Conservation (phyloP, 805 yeast genomes). For the Candida peoriensis region DNA sequence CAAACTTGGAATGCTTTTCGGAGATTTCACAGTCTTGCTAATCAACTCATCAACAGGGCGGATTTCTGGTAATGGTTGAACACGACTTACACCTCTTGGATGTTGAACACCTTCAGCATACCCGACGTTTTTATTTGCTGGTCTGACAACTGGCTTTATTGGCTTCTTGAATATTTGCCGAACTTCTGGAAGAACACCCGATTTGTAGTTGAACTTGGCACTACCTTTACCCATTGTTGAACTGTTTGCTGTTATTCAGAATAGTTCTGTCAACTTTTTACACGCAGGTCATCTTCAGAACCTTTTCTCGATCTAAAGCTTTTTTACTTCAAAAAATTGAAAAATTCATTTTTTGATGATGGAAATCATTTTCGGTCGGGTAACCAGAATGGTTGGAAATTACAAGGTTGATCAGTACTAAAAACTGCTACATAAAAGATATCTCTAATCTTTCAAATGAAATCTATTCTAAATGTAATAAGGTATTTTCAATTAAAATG, state of each 20-base stretch:
- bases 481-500: constrained; percentile 5
- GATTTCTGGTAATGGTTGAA: constrained; percentile 46
- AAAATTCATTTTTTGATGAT: no score
- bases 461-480: no score
- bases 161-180: constrained; percentile 74
- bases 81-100: constrained; percentile 60
- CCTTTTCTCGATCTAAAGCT: no score
- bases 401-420: no score
- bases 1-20: constrained; percentile 28
- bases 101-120: constrained; percentile 67
- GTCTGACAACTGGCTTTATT: constrained; percentile 31
- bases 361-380: no score
- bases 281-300: no score
- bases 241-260: no score
- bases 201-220: constrained; percentile 48
- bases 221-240: constrained; percentile 44
- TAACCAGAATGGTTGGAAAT: no score
- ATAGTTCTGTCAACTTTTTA: no score
- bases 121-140: constrained; percentile 49
- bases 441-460: no score
- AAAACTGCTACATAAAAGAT: no score
- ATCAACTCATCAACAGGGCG: constrained; percentile 60
- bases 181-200: constrained; percentile 78
- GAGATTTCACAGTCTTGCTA: constrained; percentile 43
- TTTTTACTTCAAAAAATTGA: no score